phyloP scores from a whole-genome alignment of 306 rosid genomes.

The Coriaria nepalensis region DNA sequence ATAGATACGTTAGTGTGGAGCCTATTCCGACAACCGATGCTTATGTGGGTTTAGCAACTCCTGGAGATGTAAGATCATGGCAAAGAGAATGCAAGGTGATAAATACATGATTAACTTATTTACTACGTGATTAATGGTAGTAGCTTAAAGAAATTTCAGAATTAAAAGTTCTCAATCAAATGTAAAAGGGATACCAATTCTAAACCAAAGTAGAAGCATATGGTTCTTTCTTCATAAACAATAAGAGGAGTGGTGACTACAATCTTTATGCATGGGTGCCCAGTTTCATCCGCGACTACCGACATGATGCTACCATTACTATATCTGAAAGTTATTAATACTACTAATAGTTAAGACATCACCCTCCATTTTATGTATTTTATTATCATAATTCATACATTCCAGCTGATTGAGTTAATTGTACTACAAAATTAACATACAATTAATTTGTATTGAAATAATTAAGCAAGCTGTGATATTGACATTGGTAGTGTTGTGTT shows the following conservation, averaged over 20 bases:
- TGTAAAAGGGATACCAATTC: slow-evolving; percentile 61
- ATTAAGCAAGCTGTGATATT: background rate
- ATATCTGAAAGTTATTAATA: slow-evolving; percentile 37
- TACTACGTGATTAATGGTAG: no score
- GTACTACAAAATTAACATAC: background rate
- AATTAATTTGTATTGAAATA: background rate
- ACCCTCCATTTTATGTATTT: no score
- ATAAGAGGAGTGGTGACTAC: slow-evolving; percentile 51
- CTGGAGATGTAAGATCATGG: slow-evolving; percentile 49
- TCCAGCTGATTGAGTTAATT: no score
- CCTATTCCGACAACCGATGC: slow-evolving; percentile 25
- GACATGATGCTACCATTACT: slow-evolving; percentile 34
- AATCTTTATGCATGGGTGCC: slow-evolving; percentile 89
- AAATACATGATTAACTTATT: background rate
- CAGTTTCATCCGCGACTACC: slow-evolving; percentile 78
- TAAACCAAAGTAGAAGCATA: slow-evolving; percentile 59
- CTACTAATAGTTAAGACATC: no score
- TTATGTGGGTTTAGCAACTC: slow-evolving; percentile 39
- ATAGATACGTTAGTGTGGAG: slow-evolving; percentile 18
- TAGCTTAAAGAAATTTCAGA: no score
- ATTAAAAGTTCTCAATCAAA: background rate
- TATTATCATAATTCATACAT: no score
- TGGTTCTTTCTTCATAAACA: slow-evolving; percentile 52
- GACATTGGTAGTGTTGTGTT: slow-evolving; percentile 17
- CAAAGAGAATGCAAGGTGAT: slow-evolving; percentile 83